Percentiles rank a stretch among this genome's conserved stretches.
phyloP scores from a whole-genome alignment of 176 grass and related monocot genomes.

The Lolium multiflorum region DNA sequence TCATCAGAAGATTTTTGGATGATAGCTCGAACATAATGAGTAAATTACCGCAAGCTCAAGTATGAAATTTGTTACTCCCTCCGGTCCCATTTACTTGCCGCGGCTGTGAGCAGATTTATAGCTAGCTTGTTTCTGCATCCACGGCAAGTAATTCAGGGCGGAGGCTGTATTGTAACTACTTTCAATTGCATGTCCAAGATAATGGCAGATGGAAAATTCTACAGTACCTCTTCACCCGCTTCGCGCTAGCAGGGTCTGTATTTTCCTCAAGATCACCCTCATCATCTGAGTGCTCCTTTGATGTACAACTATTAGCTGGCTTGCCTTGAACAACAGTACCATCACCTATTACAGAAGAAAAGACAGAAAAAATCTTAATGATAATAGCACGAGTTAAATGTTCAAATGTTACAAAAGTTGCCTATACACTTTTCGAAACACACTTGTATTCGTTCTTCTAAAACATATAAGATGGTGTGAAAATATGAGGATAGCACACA shows the following conservation, averaged over 20 bases:
- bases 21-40: background rate
- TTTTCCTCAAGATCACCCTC: slow-evolving; percentile 72
- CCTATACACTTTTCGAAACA: background rate
- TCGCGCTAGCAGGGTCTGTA: slow-evolving; percentile 53
- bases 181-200: slow-evolving; percentile 15
- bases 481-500: background rate
- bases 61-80: too few species aligned
- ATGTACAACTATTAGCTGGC: slow-evolving; percentile 62
- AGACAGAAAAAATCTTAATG: slow-evolving; percentile 34
- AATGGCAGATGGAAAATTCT: background rate
- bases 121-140: too few species aligned
- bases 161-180: background rate
- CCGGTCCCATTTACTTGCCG: too few species aligned
- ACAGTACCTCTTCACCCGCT: slow-evolving; percentile 71
- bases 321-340: slow-evolving; percentile 46
- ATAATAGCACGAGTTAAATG: background rate
- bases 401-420: background rate
- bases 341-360: slow-evolving; percentile 42
- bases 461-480: background rate
- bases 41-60: too few species aligned
- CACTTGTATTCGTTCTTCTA: background rate
- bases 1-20: background rate
- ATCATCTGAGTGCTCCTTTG: slow-evolving; percentile 66
- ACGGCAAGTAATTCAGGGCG: too few species aligned
- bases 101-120: too few species aligned